Evolutionary conservation across 345 rosid species (phyloP), one percentile per base, ranked within the genome.

Genomic region (Brassica cretica): DNA sequence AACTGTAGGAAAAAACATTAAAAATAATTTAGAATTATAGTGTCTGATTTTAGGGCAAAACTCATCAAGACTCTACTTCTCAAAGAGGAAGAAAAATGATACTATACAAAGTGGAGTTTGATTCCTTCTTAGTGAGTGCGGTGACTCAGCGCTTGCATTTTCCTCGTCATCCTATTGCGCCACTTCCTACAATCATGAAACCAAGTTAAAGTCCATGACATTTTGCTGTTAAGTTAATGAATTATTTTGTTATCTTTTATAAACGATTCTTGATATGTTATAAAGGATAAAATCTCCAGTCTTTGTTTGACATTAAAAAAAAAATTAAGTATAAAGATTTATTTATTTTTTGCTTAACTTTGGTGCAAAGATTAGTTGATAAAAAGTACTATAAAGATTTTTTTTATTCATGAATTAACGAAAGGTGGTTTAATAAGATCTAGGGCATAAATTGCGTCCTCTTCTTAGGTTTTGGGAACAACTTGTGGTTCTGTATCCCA

Each of bases 61-160:
- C 60, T 53, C 9, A 53, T 53, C 24, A 53, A 53, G 60, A 53
- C 60, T 16, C 60, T 53, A 53, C 24, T 16, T 53, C 60, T 16
- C 24, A 14, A 46, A 53, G 24, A 16, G 3, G 60, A 53, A 16
- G 60, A 53, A 53, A 53, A 53, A 4, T 53, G 60, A 53, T 53
- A 16, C 16, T 53, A 53, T 6, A 53, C 70, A 64, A 64, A 64
- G 70, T 74, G 81, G 77, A 72, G 58, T 59, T 72, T 72, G 81
- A 78, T 78, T 78, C 72, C 68, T 73, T 66, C 58, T 60, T 29
- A 66, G 60, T 66, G 81, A 66, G 81, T 72, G 81, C 77, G 68
- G 73, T 72, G 81, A 78, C 44, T 78, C 77, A 72, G 77, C 63
- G 49, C 10, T 66, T 60, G 69, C 69, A 21, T 66, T 78, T 78